These are phyloP conservation scores for Globisporangium cylindrosporum DNA, from an alignment of 352 stramenopile genomes.

Conservation along the genomic window DNA sequence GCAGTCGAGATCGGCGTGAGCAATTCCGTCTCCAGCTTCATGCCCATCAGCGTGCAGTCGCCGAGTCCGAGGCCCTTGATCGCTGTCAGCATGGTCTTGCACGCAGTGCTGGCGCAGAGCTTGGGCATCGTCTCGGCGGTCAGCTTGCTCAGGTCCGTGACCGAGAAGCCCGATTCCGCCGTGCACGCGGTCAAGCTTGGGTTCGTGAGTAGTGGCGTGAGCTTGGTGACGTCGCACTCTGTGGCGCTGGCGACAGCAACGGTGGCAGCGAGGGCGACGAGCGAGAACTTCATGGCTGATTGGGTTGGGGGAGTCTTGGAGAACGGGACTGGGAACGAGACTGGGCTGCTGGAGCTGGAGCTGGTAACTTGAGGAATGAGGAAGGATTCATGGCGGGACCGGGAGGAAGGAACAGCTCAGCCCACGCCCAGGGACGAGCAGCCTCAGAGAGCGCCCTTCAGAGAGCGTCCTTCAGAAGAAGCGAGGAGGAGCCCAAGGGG, in stretches of 20 bases:
- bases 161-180: constrained; percentile 28
- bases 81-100: constrained; percentile 16
- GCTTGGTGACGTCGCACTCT: constrained; percentile 10
- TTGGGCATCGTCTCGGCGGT: constrained; percentile 12
- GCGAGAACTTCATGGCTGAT: constrained; percentile 14
- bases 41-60: constrained; percentile 26
- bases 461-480: background rate
- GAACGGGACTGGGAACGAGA: background rate
- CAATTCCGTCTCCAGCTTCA: constrained; percentile 23
- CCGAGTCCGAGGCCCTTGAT: constrained; percentile 25
- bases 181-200: constrained; percentile 4
- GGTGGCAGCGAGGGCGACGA: constrained; percentile 9
- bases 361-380: constrained; percentile 8
- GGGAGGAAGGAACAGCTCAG: background rate
- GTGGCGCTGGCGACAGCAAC: constrained; percentile 5
- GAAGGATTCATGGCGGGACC: background rate
- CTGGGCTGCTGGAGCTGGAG: background rate
- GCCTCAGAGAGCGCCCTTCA: background rate
- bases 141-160: constrained; percentile 4
- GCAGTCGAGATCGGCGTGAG: constrained; percentile 15
- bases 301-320: too few species aligned
- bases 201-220: constrained; percentile 10
- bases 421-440: background rate
- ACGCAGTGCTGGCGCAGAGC: constrained; percentile 25
- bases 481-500: background rate